Conservation (phyloP, 768 basidiomycete genomes). For the Baorangia bicolor region DNA sequence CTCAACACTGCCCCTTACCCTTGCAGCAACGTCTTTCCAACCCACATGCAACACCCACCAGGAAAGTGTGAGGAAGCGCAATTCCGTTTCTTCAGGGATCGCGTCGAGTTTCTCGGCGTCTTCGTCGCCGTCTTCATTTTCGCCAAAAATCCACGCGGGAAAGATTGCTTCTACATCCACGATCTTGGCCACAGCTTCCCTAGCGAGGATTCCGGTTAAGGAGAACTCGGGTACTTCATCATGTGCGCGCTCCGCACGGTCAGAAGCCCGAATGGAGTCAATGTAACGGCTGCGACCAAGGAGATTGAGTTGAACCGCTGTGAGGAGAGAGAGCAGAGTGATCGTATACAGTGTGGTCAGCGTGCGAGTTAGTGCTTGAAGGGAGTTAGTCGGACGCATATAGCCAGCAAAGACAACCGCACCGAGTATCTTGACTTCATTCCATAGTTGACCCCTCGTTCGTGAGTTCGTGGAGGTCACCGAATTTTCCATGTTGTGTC, state of each 20-base stretch:
- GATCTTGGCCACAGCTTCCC: conserved; percentile 26
- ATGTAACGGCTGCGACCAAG: conserved; percentile 84
- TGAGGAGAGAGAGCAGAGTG: conserved; percentile 83
- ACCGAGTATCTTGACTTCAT: conserved; percentile 80
- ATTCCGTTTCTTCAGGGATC: conserved; percentile 69
- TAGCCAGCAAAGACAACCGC: conserved; percentile 42
- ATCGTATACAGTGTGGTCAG: conserved; percentile 85
- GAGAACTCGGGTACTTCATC: conserved; percentile 37
- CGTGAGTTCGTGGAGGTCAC: conserved; percentile 30
- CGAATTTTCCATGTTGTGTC: conserved; percentile 5
- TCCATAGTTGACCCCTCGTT: conserved; percentile 87
- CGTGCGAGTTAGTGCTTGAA: conserved; percentile 79
- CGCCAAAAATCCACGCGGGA: conserved; percentile 21
- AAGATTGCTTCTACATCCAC: conserved; percentile 27
- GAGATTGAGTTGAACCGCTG: conserved; percentile 80
- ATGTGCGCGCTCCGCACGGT: conserved; percentile 55
- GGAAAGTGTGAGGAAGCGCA: conserved; percentile 78
- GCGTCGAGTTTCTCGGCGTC: conserved; percentile 30
- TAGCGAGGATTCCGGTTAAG: conserved; percentile 22
- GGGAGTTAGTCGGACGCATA: conserved; percentile 2
- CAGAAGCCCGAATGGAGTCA: conserved; percentile 58
- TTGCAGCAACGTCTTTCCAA: conserved; percentile 79
- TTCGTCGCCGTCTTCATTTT: conserved; percentile 29
- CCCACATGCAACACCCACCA: conserved; percentile 95
- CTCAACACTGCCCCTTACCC: conserved; percentile 73